Conservation (phyloP, 2,329 filamentous ascomycete genomes). For the Penicillium sp. region DNA sequence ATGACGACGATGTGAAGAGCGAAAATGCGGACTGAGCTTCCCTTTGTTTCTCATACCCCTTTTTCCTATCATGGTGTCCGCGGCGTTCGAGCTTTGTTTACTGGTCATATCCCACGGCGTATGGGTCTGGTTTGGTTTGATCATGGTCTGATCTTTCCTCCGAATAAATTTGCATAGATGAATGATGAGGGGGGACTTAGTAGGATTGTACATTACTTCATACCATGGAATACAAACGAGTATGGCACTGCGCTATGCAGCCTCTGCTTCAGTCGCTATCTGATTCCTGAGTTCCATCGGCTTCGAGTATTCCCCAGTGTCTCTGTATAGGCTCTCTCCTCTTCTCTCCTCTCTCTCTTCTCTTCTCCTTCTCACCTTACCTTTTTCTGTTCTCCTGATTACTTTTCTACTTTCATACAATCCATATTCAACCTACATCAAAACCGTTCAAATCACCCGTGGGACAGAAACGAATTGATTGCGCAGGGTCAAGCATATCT, state of each 20-base stretch:
- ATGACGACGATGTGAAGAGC: slow-evolving; percentile 38
- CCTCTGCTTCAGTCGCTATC: background rate
- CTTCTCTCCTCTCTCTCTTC: no score
- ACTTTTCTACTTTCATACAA: no score
- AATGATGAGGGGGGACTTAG: slow-evolving; percentile 24
- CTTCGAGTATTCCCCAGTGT: no score
- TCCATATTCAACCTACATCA: no score
- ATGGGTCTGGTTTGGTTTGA: slow-evolving; percentile 17
- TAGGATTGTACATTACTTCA: slow-evolving; percentile 31
- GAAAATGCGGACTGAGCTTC: slow-evolving; percentile 35
- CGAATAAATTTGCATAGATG: slow-evolving; percentile 30
- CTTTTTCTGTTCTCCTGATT: no score
- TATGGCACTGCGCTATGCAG: slow-evolving; percentile 5
- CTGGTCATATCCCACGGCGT: slow-evolving; percentile 21
- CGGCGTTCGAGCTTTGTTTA: slow-evolving; percentile 14
- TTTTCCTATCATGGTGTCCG: slow-evolving; percentile 15
- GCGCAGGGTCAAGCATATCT: no score
- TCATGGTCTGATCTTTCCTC: slow-evolving; percentile 7
- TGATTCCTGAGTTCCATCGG: background rate
- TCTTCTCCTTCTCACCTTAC: no score
- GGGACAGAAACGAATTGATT: no score
- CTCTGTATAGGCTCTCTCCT: no score
- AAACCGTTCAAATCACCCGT: no score
- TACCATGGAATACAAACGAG: slow-evolving; percentile 17
- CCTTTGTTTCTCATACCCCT: slow-evolving; percentile 18